A percentile compares a stretch with the other conserved stretches of the same genome.
Conservation (phyloP, 371 early-diverging fungal species). For the Mucor indicus region DNA sequence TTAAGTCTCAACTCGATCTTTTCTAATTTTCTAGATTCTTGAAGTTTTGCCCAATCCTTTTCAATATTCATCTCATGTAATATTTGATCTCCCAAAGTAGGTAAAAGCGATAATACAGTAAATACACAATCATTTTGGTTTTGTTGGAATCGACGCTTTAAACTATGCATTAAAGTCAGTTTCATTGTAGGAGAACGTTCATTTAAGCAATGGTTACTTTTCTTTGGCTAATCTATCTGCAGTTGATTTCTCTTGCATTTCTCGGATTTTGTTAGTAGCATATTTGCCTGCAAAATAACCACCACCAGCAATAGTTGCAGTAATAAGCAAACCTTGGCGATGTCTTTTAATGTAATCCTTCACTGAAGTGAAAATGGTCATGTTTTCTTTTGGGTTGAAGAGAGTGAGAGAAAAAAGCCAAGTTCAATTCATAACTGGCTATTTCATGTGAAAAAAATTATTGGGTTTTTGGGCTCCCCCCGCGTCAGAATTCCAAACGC, state of each 20-base stretch:
- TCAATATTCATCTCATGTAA: slow-evolving; percentile 80
- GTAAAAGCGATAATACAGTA: slow-evolving; percentile 72
- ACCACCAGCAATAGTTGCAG: slow-evolving; percentile 70
- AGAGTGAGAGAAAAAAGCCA: too few relatives aligned
- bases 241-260: slow-evolving; percentile 64
- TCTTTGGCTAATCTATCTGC: slow-evolving; percentile 69
- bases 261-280: slow-evolving; percentile 67
- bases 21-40: slow-evolving; percentile 51
- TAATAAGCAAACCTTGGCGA: slow-evolving; percentile 58
- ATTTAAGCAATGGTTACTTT: slow-evolving; percentile 51
- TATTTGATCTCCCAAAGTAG: slow-evolving; percentile 76
- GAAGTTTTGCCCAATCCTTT: slow-evolving; percentile 61
- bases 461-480: too few relatives aligned
- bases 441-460: too few relatives aligned
- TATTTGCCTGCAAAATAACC: slow-evolving; percentile 74
- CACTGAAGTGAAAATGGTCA: slow-evolving; percentile 22
- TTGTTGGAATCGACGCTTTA: slow-evolving; percentile 88
- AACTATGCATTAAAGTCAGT: slow-evolving; percentile 36
- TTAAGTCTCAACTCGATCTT: slow-evolving; percentile 20
- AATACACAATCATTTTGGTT: slow-evolving; percentile 90
- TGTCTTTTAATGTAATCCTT: slow-evolving; percentile 52
- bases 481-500: too few relatives aligned
- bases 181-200: not conserved
- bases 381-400: too few relatives aligned
- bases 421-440: too few relatives aligned